Base-by-base conservation (phyloP, 1,139 yeast species). In the Saccharomyces uvarum region DNA sequence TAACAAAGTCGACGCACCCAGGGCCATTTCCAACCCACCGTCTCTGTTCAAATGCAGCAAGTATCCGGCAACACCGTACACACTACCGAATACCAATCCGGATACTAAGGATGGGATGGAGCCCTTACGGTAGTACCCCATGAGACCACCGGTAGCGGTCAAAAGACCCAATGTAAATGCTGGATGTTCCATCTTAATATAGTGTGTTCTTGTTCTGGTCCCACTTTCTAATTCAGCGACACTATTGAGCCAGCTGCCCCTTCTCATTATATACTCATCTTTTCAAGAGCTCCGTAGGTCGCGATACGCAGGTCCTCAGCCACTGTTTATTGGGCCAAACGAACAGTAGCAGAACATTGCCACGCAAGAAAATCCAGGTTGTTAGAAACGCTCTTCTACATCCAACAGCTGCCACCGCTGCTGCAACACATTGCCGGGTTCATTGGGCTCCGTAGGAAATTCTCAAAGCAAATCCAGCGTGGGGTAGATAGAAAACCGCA, bases 71-170 rank as follows among this genome's bases (percentile, higher is more conserved):
- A 77, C 69, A 21, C 89, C 95, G 70, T 83, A 91, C 48, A 86
- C 70, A 4, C 81, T 77, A 9, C 95, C 82, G 60, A 89, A 77
- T 0, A 85, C 75, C 8, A 84, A 65, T 32, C 97, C 97, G 2
- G 95, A 96, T 49, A 83, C 73, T 54, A 90, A 76, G 0, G 97
- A 89, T 24, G 96, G 95, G 41, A 84, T 65, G 2, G 96, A 88
- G 14, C 85, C 80, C 66, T 68, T 72, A 66, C 76, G 77, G 67
- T 70, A 49, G 57, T 75, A 87, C 47, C 95, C 95, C 71, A 83
- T 79, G 47, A 81, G 60, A 50, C 95, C 96, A 53, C 96, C 95
- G 57, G 80, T 72, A 58, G 86, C 78, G 65, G 88, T 78, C 58
- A 87, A 77, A n/a, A 84, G 89, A 33, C 91, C 82, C 65, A 87